Conservation (phyloP, 1,284 basidiomycete genomes). For the Cryptococcus hybrid region DNA sequence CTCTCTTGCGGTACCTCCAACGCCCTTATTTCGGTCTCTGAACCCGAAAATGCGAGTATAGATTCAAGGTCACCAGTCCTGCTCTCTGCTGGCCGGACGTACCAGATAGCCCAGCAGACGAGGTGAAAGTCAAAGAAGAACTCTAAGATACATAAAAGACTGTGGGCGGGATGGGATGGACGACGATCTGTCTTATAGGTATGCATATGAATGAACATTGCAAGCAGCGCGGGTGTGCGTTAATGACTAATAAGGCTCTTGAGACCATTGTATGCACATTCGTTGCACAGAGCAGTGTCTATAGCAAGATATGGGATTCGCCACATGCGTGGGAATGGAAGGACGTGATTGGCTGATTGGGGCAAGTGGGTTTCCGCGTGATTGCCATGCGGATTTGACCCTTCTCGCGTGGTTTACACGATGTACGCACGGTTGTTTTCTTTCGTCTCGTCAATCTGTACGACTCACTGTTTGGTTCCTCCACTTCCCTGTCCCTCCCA, state of each 20-base stretch:
- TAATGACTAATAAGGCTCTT: no score
- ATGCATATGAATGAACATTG: no score
- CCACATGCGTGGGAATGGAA: no score
- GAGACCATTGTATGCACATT: no score
- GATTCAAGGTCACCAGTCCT: conserved; percentile 80
- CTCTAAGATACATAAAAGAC: conserved; percentile 1
- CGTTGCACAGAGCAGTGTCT: no score
- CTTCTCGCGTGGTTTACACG: conserved; percentile 18
- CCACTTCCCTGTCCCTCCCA: no score
- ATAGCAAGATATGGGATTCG: no score
- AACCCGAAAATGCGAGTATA: conserved; percentile 96
- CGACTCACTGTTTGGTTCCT: no score
- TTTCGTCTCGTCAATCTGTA: no score
- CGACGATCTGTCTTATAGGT: background rate
- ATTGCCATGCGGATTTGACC: background rate
- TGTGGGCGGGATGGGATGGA: background rate
- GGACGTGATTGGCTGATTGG: no score
- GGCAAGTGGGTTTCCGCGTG: background rate
- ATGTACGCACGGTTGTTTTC: conserved; percentile 12
- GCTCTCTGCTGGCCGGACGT: conserved; percentile 73
- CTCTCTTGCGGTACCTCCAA: conserved; percentile 86
- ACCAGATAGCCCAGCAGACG: background rate
- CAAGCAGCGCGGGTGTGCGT: no score
- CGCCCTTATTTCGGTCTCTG: conserved; percentile 72
- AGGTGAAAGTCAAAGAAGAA: conserved; percentile 10